Evolutionary conservation across 352 stramenopile species (phyloP).

Genomic region (Globisporangium irregulare): DNA sequence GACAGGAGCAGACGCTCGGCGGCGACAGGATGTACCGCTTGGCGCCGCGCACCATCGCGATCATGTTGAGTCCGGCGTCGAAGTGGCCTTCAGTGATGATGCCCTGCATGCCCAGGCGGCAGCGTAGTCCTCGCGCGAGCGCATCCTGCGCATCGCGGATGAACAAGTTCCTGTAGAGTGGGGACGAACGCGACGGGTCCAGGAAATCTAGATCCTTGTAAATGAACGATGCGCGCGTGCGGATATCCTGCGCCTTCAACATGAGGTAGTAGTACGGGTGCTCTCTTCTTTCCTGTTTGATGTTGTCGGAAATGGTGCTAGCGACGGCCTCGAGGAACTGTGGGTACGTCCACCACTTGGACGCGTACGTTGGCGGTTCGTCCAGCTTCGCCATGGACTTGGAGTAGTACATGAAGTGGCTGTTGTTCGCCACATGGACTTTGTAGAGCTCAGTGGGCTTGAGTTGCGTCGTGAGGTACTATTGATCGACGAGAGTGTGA

Average conservation of each 20-base stretch:
- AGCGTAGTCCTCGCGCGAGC: conserved; percentile 52
- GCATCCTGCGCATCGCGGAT: conserved; percentile 37
- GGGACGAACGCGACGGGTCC: conserved; percentile 60
- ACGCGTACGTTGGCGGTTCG: conserved; percentile 43
- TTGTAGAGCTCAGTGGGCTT: conserved; percentile 38
- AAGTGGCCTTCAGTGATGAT: conserved; percentile 94
- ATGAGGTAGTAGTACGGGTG: conserved; percentile 56
- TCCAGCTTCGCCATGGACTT: conserved; percentile 32
- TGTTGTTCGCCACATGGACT: conserved; percentile 75
- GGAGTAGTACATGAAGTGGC: conserved; percentile 96
- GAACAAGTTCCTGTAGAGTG: conserved; percentile 59
- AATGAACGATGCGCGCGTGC: conserved; percentile 39
- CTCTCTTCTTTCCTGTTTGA: conserved; percentile 2
- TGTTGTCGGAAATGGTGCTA: conserved; percentile 19
- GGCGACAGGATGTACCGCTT: conserved; percentile 92
- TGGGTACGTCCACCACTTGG: conserved; percentile 53
- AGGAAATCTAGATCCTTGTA: conserved; percentile 92
- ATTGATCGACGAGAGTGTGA: background rate
- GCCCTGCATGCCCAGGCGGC: conserved; percentile 90
- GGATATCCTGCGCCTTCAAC: conserved; percentile 52
- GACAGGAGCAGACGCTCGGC: conserved; percentile 83
- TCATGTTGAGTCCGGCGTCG: conserved; percentile 92
- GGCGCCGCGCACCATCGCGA: conserved; percentile 87
- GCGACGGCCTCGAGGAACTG: conserved; percentile 46
- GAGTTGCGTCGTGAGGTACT: conserved; percentile 56